phyloP scores from a whole-genome alignment of 1,139 yeast species.

The Magnusiomyces paraingens region DNA sequence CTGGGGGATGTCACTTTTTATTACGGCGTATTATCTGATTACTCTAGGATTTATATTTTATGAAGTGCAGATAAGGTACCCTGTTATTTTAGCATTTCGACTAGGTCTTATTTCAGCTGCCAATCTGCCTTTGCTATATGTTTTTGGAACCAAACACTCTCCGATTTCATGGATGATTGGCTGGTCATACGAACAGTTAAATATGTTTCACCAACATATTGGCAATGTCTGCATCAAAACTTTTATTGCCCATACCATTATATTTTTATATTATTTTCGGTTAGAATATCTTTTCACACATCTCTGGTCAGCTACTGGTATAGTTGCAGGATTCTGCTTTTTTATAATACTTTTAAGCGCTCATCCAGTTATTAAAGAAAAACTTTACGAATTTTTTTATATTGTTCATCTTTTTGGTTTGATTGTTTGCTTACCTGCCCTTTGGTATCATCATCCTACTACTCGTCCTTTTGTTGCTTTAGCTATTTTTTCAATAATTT shows the following conservation, averaged over 20 bases:
- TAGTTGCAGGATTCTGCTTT: conserved; percentile 23
- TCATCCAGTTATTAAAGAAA: conserved; percentile 5
- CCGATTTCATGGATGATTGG: conserved; percentile 26
- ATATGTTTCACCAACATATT: conserved; percentile 25
- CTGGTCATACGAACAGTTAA: conserved; percentile 30
- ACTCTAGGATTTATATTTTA: conserved; percentile 16
- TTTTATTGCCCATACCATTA: conserved; percentile 19
- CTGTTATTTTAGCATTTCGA: conserved; percentile 23
- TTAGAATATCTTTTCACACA: conserved; percentile 21
- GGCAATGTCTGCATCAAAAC: conserved; percentile 23
- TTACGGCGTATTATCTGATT: conserved; percentile 10
- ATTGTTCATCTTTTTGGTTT: conserved; percentile 23
- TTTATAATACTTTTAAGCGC: conserved; percentile 22
- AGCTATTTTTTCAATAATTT: conserved; percentile 22
- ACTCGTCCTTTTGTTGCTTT: conserved; percentile 23
- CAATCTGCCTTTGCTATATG: conserved; percentile 25
- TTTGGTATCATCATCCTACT: conserved; percentile 24
- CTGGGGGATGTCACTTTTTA: conserved; percentile 8
- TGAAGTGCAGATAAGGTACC: conserved; percentile 12
- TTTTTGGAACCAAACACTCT: conserved; percentile 27
- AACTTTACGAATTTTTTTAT: conserved; percentile 24
- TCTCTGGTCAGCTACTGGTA: conserved; percentile 22
- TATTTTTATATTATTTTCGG: conserved; percentile 23
- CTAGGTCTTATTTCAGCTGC: conserved; percentile 23
- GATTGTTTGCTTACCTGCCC: conserved; percentile 23